A percentile compares a stretch with the other conserved stretches of the same genome.
phyloP scores from a whole-genome alignment of 2,329 filamentous ascomycete genomes.

The Macrophomina pseudophaseolina region DNA sequence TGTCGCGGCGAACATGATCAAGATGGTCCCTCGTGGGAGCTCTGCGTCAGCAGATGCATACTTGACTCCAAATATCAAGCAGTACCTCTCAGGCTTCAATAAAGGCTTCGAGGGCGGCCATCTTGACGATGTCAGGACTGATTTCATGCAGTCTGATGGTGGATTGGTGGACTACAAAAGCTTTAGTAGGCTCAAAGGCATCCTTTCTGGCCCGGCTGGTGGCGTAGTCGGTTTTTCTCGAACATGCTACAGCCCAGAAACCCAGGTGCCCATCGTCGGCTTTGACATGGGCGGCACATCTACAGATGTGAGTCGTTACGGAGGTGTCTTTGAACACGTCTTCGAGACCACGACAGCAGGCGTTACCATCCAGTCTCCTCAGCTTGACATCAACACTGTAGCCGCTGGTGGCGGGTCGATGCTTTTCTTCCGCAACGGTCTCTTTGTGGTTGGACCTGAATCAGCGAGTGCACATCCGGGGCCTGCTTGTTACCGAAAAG shows the following conservation, averaged over 20 bases:
- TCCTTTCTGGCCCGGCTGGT: conserved; percentile 88
- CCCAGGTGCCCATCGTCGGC: conserved; percentile 84
- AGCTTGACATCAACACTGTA: conserved; percentile 94
- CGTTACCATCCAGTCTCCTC: conserved; percentile 88
- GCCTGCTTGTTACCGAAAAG: conserved; percentile 88
- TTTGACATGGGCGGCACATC: conserved; percentile 97
- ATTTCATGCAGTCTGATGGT: conserved; percentile 67
- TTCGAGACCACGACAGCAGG: conserved; percentile 94
- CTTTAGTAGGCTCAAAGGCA: conserved; percentile 84
- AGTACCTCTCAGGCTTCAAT: conserved; percentile 35
- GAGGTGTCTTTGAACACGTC: conserved; percentile 85
- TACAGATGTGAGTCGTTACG: conserved; percentile 88
- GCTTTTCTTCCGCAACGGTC: conserved; percentile 84
- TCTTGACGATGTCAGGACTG: conserved; percentile 61
- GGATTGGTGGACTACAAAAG: conserved; percentile 60
- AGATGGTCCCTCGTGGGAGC: conserved; percentile 33
- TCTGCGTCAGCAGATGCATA: conserved; percentile 38
- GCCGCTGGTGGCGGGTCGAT: conserved; percentile 86
- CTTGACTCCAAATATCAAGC: conserved; percentile 35
- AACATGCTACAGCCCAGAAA: conserved; percentile 84
- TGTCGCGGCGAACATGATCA: conserved; percentile 38
- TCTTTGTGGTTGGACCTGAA: conserved; percentile 90
- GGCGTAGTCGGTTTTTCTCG: conserved; percentile 94
- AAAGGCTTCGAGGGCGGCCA: conserved; percentile 48
- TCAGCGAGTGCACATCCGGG: conserved; percentile 88